Evolutionary conservation across 371 early-diverging fungal species (phyloP), one percentile per base, ranked within the genome.

Genomic region (Lichtheimia corymbifera): DNA sequence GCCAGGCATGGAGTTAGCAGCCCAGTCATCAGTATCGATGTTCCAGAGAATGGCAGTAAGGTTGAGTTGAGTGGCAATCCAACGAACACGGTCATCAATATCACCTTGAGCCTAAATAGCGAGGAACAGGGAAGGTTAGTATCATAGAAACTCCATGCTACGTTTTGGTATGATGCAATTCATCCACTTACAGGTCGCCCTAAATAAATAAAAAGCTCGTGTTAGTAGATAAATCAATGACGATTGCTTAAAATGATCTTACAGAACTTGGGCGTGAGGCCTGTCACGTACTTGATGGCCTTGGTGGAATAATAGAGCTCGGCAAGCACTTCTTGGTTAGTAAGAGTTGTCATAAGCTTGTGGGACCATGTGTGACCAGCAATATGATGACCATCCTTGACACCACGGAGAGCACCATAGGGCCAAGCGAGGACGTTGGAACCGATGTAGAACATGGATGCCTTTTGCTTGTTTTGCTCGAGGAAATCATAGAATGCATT

Each of bases 361-460:
- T 88, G 89, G 49, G 82, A 78, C 85, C 85, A 84, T 28, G 85
- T 83, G 67, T 85, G 85, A 27, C 64, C 63, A 61, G 73, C 73
- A 49, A 85, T 71, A 17, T 74, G 76, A 59, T 83, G 83, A 18
- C 83, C 90, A 55, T 79, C 79, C 41, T 56, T 52, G 43, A 79
- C 66, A 69, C 79, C 79, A 66, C 79, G 76, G 70, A 70, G 74
- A 64, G 74, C 83, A 73, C 62, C 83, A 50, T 74, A 74, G 12
- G 81, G 81, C 76, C 76, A 81, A 50, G 72, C 70, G 42, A 76
- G 15, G 22, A 77, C 78, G 28, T 77, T 77, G 30, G 83, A 82
- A 59, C 83, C 83, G 60, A 77, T 72, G 60, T 70, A 72, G 67
- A 77, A 77, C 65, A 77, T 67, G 54, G 74, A 72, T 41, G 77